phyloP scores from a whole-genome alignment of 768 basidiomycete species.

The Tremella yokohamensis region DNA sequence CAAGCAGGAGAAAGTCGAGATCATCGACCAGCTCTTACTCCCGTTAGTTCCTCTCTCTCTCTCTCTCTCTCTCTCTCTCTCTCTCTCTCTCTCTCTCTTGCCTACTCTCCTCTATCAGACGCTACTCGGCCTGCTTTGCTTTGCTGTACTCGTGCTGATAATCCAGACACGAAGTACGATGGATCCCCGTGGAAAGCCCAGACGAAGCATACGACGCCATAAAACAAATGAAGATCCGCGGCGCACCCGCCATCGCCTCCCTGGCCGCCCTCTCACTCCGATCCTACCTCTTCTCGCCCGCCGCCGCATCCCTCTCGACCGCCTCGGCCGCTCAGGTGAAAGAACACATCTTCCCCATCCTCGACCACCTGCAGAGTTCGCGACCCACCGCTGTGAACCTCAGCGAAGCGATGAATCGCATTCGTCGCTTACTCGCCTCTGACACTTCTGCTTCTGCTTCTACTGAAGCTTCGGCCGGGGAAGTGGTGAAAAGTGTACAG shows the following conservation, averaged over 20 bases:
- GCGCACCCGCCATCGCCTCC: slow-evolving; percentile 91
- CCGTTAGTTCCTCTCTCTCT: slow-evolving; percentile 54
- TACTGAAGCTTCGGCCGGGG: slow-evolving; percentile 43
- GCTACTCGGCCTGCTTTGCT: neutral
- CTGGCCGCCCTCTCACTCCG: slow-evolving; percentile 79
- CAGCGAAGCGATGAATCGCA: slow-evolving; percentile 72
- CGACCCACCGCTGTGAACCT: slow-evolving; percentile 98
- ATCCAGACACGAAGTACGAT: slow-evolving; percentile 52
- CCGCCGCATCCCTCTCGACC: slow-evolving; percentile 48
- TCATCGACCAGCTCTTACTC: slow-evolving; percentile 83
- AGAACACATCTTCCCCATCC: slow-evolving; percentile 59
- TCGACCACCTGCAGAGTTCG: slow-evolving; percentile 74
- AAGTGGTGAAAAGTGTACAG: slow-evolving; percentile 43
- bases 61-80: neutral
- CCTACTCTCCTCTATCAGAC: neutral
- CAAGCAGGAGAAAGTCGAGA: slow-evolving; percentile 58
- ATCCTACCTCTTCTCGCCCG: slow-evolving; percentile 57
- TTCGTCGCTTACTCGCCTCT: slow-evolving; percentile 54
- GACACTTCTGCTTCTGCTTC: slow-evolving; percentile 6
- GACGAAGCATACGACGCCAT: slow-evolving; percentile 90
- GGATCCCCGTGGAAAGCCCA: slow-evolving; percentile 59
- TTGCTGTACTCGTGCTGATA: slow-evolving; percentile 31
- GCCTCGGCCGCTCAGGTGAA: slow-evolving; percentile 58
- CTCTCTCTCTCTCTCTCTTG: neutral
- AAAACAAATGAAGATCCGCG: slow-evolving; percentile 93